A percentile compares a stretch with the other conserved stretches of the same genome.
Evolutionary conservation across 495 filamentous ascomycete genomes (phyloP).

Genomic region (Neurospora hispaniola): DNA sequence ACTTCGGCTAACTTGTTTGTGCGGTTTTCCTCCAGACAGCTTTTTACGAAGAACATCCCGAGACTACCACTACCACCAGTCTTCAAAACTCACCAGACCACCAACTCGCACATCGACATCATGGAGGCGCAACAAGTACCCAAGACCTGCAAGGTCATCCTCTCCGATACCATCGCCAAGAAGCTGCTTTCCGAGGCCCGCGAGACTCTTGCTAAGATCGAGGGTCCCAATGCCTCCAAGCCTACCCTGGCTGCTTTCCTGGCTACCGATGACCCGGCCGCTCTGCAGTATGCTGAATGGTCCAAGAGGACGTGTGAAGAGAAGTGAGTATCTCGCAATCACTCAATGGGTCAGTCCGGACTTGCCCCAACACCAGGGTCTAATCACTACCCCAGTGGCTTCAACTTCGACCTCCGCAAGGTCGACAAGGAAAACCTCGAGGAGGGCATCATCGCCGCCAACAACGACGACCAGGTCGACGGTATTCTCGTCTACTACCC

Average conservation of each 20-base stretch:
- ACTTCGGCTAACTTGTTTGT: neutral
- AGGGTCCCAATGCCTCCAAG: slow-evolving; percentile 33
- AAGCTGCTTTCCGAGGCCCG: slow-evolving; percentile 66
- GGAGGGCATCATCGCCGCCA: slow-evolving; percentile 72
- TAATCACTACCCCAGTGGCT: slow-evolving; percentile 50
- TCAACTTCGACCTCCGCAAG: slow-evolving; percentile 72
- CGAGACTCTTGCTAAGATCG: slow-evolving; percentile 56
- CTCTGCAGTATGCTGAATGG: slow-evolving; percentile 89
- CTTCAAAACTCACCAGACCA: neutral
- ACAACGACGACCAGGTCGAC: slow-evolving; percentile 64
- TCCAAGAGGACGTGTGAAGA: slow-evolving; percentile 91
- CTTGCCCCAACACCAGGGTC: slow-evolving; percentile 3
- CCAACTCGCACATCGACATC: neutral
- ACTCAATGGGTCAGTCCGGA: neutral
- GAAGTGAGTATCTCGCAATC: slow-evolving; percentile 51
- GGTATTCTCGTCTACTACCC: slow-evolving; percentile 99
- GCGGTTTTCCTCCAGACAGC: neutral
- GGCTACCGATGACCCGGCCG: slow-evolving; percentile 82
- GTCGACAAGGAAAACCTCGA: slow-evolving; percentile 81
- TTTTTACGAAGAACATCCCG: neutral
- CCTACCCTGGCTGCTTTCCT: slow-evolving; percentile 85
- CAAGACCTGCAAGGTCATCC: slow-evolving; percentile 80
- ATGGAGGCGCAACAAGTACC: slow-evolving; percentile 37
- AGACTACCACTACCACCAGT: neutral
- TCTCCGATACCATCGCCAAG: slow-evolving; percentile 75